Evolutionary conservation across 2,329 filamentous ascomycete species (phyloP).

Genomic region (Ceratocystis cacaofunesta): DNA sequence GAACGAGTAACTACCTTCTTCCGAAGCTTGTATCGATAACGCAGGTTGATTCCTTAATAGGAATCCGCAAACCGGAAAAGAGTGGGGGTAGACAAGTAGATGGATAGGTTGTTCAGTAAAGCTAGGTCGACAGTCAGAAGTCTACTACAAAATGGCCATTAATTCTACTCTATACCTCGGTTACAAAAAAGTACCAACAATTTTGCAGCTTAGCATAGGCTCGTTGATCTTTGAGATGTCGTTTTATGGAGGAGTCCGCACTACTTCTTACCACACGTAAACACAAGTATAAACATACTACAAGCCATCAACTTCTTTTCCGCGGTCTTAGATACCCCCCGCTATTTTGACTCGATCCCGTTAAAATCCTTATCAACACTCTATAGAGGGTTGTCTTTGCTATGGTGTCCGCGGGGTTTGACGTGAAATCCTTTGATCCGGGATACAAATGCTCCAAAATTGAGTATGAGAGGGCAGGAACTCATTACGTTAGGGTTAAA

Average conservation of each 20-base stretch:
- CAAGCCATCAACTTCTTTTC: not conserved
- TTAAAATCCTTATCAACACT: not conserved
- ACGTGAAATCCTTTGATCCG: not conserved
- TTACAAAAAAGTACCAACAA: too few species aligned
- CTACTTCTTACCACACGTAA: not conserved
- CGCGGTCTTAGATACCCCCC: not conserved
- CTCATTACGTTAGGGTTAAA: not conserved
- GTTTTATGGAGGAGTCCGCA: too few species aligned
- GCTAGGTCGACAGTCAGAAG: too few species aligned
- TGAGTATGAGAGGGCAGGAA: not conserved
- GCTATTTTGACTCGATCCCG: not conserved
- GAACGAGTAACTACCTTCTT: not conserved
- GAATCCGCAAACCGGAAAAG: not conserved
- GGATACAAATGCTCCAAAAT: not conserved
- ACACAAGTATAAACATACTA: not conserved
- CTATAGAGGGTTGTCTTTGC: not conserved
- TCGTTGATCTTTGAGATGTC: too few species aligned
- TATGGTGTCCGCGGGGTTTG: not conserved
- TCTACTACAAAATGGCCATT: too few species aligned
- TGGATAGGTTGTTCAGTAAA: not conserved
- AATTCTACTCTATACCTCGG: too few species aligned
- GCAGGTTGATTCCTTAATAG: not conserved
- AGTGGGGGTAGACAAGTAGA: not conserved
- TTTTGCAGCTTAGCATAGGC: too few species aligned
- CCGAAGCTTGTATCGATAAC: conserved; percentile 4